These are phyloP conservation scores for Terfezia claveryi DNA, from an alignment of 495 filamentous ascomycete genomes.

Conservation along the genomic window DNA sequence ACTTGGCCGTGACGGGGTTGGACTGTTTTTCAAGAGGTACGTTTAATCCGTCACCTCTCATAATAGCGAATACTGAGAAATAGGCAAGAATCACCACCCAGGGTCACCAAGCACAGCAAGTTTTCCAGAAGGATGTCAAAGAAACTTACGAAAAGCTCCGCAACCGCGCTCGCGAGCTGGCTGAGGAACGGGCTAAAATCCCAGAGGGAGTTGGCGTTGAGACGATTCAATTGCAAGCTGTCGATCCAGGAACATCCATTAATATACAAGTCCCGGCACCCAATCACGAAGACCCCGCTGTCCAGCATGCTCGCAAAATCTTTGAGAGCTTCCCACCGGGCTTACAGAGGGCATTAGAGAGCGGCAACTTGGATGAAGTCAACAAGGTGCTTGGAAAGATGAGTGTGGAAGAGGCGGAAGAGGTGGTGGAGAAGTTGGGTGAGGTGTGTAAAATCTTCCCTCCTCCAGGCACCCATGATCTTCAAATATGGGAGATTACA, in stretches of 20 bases:
- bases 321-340: conserved; percentile 69
- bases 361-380: conserved; percentile 72
- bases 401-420: conserved; percentile 82
- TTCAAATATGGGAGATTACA: background rate
- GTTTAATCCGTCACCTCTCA: background rate
- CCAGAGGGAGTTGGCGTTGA: conserved; percentile 43
- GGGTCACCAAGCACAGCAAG: conserved; percentile 71
- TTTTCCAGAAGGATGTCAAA: conserved; percentile 84
- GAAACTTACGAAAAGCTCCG: conserved; percentile 66
- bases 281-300: conserved; percentile 40
- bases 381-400: conserved; percentile 90
- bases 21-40: conserved; percentile 77
- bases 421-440: conserved; percentile 61
- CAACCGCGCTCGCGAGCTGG: conserved; percentile 55
- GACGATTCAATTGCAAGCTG: conserved; percentile 91
- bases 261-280: conserved; percentile 59
- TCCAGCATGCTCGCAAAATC: conserved; percentile 43
- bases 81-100: conserved; percentile 54
- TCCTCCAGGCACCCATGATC: background rate
- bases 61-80: conserved; percentile 1
- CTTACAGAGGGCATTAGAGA: conserved; percentile 59
- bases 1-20: conserved; percentile 68
- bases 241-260: conserved; percentile 82
- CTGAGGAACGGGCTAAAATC: conserved; percentile 39
- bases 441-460: conserved; percentile 29